A percentile compares a stretch with the other conserved stretches of the same genome.
phyloP scores from a whole-genome alignment of 306 rosid genomes.

The Fragaria nilgerrensis region DNA sequence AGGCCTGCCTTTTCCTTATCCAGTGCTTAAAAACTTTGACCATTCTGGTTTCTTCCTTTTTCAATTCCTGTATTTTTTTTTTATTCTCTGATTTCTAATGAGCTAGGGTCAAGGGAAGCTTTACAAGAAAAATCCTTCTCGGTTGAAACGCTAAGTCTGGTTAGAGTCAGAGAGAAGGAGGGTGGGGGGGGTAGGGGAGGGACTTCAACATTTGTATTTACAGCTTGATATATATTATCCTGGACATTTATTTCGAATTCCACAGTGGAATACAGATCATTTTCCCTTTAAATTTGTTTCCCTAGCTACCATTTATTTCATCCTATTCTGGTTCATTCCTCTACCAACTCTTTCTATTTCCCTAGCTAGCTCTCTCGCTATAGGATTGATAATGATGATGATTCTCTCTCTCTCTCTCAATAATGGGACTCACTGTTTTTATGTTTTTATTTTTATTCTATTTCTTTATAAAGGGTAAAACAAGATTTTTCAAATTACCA shows the following conservation, averaged over 20 bases:
- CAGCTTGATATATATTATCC: slow-evolving; percentile 1
- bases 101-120: background rate
- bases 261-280: slow-evolving; percentile 28
- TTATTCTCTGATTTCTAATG: background rate
- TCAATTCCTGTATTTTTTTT: background rate
- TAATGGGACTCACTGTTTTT: no score
- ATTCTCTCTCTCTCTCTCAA: no score
- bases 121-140: background rate
- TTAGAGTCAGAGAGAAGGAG: background rate
- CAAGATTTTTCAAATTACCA: no score
- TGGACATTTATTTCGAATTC: slow-evolving; percentile 21
- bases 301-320: background rate
- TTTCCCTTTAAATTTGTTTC: background rate
- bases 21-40: background rate
- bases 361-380: no score
- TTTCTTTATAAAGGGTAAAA: no score
- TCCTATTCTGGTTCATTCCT: no score
- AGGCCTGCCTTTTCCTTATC: slow-evolving; percentile 24
- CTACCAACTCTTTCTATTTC: no score
- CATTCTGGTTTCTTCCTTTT: background rate
- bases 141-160: background rate
- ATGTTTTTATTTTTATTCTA: no score
- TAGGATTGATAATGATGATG: no score
- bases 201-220: slow-evolving; percentile 11
- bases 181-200: background rate